A percentile compares a stretch with the other conserved stretches of the same genome.
These are phyloP conservation scores for Pythium angustatum DNA, from an alignment of 352 stramenopile species.

Conservation along the genomic window DNA sequence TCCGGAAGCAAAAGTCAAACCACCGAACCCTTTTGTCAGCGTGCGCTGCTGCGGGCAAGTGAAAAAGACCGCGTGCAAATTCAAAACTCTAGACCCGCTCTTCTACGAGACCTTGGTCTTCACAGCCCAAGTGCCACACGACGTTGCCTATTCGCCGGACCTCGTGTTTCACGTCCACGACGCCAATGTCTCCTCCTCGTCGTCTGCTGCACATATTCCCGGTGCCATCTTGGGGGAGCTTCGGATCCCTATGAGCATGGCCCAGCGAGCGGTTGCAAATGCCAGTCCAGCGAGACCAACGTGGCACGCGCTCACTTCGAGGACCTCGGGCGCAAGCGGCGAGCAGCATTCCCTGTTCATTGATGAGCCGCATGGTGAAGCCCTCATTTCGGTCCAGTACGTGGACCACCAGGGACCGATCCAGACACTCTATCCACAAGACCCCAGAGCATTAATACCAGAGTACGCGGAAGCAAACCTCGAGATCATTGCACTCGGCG, in stretches of 20 bases:
- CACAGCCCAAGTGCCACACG: conserved; percentile 43
- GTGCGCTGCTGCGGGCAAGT: conserved; percentile 69
- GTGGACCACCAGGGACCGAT: conserved; percentile 48
- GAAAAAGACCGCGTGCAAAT: conserved; percentile 45
- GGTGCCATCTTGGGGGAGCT: conserved; percentile 47
- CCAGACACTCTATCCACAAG: conserved; percentile 29
- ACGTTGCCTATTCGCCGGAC: conserved; percentile 62
- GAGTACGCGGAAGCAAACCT: conserved; percentile 58
- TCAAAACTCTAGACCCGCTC: conserved; percentile 69
- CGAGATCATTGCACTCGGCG: conserved; percentile 68
- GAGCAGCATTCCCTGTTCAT: conserved; percentile 7
- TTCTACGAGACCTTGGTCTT: conserved; percentile 86
- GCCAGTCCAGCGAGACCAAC: conserved; percentile 47
- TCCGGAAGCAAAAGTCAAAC: conserved; percentile 41
- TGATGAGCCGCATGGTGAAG: conserved; percentile 46
- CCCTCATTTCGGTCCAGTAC: conserved; percentile 65
- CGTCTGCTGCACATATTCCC: conserved; percentile 11
- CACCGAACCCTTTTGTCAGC: conserved; percentile 77
- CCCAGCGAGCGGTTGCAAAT: conserved; percentile 44
- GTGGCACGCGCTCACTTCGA: conserved; percentile 46
- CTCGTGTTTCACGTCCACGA: conserved; percentile 77
- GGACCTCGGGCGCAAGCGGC: conserved; percentile 5
- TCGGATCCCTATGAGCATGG: conserved; percentile 44
- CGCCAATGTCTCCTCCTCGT: conserved; percentile 36
- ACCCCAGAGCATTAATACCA: conserved; percentile 36